Evolutionary conservation across 2,329 filamentous ascomycete genomes (phyloP).

Genomic region (Ophiostoma ips): DNA sequence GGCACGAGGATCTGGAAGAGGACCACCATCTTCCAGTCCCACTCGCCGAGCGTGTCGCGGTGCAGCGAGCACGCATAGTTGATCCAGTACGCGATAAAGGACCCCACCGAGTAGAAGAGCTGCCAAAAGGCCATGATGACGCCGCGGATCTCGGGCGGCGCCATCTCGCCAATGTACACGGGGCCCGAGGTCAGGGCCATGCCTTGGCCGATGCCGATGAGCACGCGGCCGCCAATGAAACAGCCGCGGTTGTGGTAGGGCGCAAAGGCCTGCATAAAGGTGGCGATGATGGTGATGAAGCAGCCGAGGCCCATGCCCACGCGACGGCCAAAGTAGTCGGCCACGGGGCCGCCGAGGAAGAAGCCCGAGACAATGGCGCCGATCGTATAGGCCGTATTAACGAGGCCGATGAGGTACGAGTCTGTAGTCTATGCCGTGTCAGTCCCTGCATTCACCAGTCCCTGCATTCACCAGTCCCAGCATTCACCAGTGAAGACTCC

Average conservation of each 20-base stretch:
- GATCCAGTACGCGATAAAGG: slow-evolving; percentile 52
- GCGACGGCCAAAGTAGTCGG: slow-evolving; percentile 48
- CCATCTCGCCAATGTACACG: slow-evolving; percentile 57
- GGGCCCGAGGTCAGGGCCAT: slow-evolving; percentile 48
- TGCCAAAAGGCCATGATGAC: slow-evolving; percentile 59
- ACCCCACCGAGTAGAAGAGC: slow-evolving; percentile 51
- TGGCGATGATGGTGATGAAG: slow-evolving; percentile 50
- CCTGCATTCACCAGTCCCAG: neutral
- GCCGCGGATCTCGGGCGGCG: slow-evolving; percentile 49
- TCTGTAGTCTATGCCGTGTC: slow-evolving; percentile 19
- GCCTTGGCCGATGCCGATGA: slow-evolving; percentile 58
- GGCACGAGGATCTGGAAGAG: slow-evolving; percentile 62
- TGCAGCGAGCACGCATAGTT: slow-evolving; percentile 48
- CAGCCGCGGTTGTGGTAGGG: slow-evolving; percentile 45
- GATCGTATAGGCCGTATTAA: slow-evolving; percentile 59
- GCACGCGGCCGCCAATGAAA: slow-evolving; percentile 54
- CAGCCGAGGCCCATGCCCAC: slow-evolving; percentile 52
- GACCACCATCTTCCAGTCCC: slow-evolving; percentile 62
- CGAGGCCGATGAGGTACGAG: slow-evolving; percentile 30
- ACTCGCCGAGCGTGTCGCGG: slow-evolving; percentile 43
- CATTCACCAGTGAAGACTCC: neutral
- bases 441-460: neutral
- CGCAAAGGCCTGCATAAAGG: slow-evolving; percentile 53
- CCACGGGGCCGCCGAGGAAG: slow-evolving; percentile 50
- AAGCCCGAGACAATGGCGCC: slow-evolving; percentile 57